Conservation (phyloP, 2,329 filamentous ascomycete genomes). For the Fusarium staphyleae region DNA sequence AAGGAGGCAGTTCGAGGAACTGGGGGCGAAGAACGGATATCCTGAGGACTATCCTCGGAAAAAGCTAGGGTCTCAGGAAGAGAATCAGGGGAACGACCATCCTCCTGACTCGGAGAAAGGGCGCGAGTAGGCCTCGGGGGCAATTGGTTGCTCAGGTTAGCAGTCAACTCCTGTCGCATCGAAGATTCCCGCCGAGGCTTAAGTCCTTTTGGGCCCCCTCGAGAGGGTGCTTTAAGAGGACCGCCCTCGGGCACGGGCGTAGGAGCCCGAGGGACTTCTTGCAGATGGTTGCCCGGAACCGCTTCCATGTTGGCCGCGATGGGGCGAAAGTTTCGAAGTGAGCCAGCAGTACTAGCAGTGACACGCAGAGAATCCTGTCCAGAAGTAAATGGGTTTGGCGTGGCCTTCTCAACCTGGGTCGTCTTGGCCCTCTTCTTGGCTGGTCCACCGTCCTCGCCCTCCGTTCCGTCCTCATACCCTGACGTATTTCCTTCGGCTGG, state of each 20-base stretch:
- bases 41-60: constrained; percentile 74
- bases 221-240: constrained; percentile 42
- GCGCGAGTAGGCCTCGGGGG: constrained; percentile 49
- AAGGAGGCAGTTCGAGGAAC: constrained; percentile 69
- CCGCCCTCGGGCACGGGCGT: constrained; percentile 71
- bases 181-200: constrained; percentile 67
- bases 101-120: constrained; percentile 55
- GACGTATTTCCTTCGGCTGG: constrained; percentile 71
- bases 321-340: constrained; percentile 83
- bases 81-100: constrained; percentile 63
- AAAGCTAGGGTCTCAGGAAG: constrained; percentile 59
- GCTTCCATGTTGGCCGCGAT: constrained; percentile 60
- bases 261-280: constrained; percentile 77
- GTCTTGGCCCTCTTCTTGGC: constrained; percentile 78
- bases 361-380: constrained; percentile 83
- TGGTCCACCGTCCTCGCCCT: constrained; percentile 61
- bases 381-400: constrained; percentile 73
- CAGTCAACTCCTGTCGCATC: constrained; percentile 59
- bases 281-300: constrained; percentile 60
- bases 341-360: constrained; percentile 89
- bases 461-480: constrained; percentile 72
- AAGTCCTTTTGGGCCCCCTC: constrained; percentile 41
- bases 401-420: constrained; percentile 75
- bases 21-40: constrained; percentile 90
- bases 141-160: constrained; percentile 56